A percentile compares a stretch with the other conserved stretches of the same genome.
Evolutionary conservation across 768 basidiomycete species (phyloP).

Genomic region (Pleurotus tuoliensis): DNA sequence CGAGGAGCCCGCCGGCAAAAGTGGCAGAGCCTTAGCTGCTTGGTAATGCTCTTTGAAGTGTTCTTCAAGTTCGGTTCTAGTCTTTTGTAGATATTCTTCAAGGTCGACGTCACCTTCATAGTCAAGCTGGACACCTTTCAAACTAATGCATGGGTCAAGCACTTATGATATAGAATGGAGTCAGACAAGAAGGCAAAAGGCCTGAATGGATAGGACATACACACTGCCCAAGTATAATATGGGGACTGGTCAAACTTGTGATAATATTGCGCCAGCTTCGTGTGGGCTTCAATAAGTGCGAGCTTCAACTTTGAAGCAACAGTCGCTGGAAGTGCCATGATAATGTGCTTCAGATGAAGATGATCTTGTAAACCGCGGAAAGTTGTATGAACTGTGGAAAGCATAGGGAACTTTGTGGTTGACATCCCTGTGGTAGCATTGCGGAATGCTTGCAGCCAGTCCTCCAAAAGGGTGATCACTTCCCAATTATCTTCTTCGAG

Average conservation of each 20-base stretch:
- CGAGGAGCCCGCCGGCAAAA: not conserved
- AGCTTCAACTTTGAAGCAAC: constrained; percentile 12
- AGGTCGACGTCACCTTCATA: constrained; percentile 18
- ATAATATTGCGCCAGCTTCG: constrained; percentile 30
- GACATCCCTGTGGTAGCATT: constrained; percentile 30
- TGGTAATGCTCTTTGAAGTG: constrained; percentile 13
- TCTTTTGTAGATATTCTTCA: constrained; percentile 10
- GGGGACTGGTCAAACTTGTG: constrained; percentile 26
- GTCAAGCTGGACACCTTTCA: constrained; percentile 16
- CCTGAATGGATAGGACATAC: constrained; percentile 15
- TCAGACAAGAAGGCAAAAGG: not conserved
- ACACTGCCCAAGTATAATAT: constrained; percentile 25
- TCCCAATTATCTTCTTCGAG: constrained; percentile 24
- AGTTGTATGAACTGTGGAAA: constrained; percentile 27
- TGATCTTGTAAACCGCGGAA: constrained; percentile 29
- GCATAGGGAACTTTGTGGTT: constrained; percentile 23
- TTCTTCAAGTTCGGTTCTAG: constrained; percentile 9
- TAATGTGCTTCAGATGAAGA: constrained; percentile 18
- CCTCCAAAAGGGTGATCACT: constrained; percentile 15
- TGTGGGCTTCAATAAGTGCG: constrained; percentile 23
- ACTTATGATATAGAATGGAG: constrained; percentile 17
- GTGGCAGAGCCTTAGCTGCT: too few relatives aligned
- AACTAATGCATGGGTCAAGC: constrained; percentile 28
- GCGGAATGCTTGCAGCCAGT: constrained; percentile 25
- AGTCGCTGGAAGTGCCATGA: constrained; percentile 17